phyloP scores from a whole-genome alignment of 176 grass and related monocot species.

The Oropetium thomaeum region DNA sequence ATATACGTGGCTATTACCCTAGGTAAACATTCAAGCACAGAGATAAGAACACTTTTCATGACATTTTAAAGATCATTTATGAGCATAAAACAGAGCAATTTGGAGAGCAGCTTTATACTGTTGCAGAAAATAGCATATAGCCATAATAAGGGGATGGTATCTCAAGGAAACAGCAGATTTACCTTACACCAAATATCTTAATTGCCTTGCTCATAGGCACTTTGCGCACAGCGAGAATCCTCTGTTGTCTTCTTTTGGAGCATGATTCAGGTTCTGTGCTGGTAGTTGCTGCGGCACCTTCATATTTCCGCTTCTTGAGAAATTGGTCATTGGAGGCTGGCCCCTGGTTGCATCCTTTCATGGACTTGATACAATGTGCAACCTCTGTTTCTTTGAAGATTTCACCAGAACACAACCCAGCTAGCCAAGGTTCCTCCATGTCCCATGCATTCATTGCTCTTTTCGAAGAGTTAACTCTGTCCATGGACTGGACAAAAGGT shows the following conservation, averaged over 20 bases:
- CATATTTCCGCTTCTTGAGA: not conserved
- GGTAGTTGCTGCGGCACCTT: not conserved
- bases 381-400: not conserved
- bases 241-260: not conserved
- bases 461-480: not conserved
- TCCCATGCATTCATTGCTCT: not conserved
- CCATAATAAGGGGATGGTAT: not conserved
- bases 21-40: not conserved
- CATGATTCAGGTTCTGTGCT: not conserved
- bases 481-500: not conserved
- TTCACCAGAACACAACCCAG: not conserved
- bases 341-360: not conserved
- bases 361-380: not conserved
- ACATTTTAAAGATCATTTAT: not conserved
- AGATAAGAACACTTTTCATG: not conserved
- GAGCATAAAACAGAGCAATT: not conserved
- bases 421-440: not conserved
- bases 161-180: not conserved
- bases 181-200: slow-evolving; percentile 3
- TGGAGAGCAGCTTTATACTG: not conserved
- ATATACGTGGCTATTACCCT: not conserved
- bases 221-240: slow-evolving; percentile 9
- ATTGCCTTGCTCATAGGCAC: not conserved
- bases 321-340: not conserved
- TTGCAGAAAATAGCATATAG: not conserved